phyloP scores from a whole-genome alignment of 2,329 filamentous ascomycete species.

The Alternaria arborescens region DNA sequence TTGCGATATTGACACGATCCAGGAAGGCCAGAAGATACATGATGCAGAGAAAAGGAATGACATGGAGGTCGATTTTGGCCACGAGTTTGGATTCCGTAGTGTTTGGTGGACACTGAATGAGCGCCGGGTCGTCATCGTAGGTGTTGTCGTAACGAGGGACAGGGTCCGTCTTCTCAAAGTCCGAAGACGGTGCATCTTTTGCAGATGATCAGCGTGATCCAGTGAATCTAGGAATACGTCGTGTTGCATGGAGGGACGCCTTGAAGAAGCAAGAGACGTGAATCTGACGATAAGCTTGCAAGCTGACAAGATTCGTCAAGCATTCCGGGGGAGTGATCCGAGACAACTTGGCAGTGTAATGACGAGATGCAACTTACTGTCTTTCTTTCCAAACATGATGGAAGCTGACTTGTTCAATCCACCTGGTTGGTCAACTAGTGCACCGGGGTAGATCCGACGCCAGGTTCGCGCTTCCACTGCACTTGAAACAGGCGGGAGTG shows the following conservation, averaged over 20 bases:
- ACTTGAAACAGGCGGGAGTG: conserved; percentile 6
- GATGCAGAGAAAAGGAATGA: conserved; percentile 61
- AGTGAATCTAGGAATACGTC: not conserved
- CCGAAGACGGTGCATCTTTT: conserved; percentile 32
- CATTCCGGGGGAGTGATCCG: not conserved
- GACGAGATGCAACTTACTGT: conserved; percentile 38
- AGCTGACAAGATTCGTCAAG: conserved; percentile 9
- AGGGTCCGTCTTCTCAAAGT: conserved; percentile 24
- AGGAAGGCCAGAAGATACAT: conserved; percentile 61
- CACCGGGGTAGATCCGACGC: conserved; percentile 10
- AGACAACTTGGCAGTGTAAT: conserved; percentile 19
- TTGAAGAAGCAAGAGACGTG: not conserved
- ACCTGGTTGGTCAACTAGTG: conserved; percentile 2
- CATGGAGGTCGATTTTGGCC: conserved; percentile 57
- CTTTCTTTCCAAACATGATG: conserved; percentile 45
- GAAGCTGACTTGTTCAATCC: not conserved
- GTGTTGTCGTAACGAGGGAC: conserved; percentile 40
- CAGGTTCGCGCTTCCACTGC: conserved; percentile 3
- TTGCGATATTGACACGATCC: conserved; percentile 63
- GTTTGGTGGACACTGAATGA: conserved; percentile 56
- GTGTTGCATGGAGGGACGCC: not conserved
- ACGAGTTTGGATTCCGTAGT: conserved; percentile 59
- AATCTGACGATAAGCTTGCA: conserved; percentile 11
- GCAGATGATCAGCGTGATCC: conserved; percentile 17
- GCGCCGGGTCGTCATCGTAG: conserved; percentile 51